Evolutionary conservation across 1,284 basidiomycete genomes (phyloP).

Genomic region (Cryptococcus deneoformans): DNA sequence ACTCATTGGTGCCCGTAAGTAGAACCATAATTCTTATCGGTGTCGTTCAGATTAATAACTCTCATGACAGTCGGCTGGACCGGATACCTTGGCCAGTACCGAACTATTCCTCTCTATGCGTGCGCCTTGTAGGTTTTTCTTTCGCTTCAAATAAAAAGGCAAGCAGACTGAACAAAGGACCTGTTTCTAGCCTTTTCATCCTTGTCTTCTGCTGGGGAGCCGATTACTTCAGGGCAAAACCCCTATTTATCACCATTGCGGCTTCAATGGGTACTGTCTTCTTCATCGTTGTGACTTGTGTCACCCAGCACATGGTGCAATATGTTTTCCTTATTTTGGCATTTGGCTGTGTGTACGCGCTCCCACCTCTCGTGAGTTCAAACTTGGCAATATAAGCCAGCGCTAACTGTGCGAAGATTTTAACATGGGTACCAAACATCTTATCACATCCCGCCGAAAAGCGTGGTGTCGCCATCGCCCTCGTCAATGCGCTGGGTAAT

Average conservation of each 20-base stretch:
- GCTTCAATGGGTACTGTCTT: conserved; percentile 37
- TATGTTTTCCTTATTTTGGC: conserved; percentile 54
- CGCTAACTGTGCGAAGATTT: conserved; percentile 7
- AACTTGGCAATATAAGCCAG: background rate
- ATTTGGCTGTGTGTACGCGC: conserved; percentile 52
- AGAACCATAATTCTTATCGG: background rate
- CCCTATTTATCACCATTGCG: conserved; percentile 44
- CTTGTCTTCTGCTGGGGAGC: conserved; percentile 49
- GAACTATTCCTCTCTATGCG: conserved; percentile 54
- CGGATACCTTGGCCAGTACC: conserved; percentile 50
- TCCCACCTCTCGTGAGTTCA: conserved; percentile 45
- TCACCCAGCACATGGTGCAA: conserved; percentile 46
- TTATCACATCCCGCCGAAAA: conserved; percentile 48
- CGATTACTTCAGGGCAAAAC: conserved; percentile 50
- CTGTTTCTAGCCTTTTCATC: conserved; percentile 33
- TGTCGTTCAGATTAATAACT: background rate
- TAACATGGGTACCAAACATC: conserved; percentile 50
- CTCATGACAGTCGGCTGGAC: conserved; percentile 40
- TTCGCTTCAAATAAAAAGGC: too few species aligned
- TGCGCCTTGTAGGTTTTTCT: conserved; percentile 24
- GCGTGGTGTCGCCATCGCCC: conserved; percentile 48
- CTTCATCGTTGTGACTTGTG: conserved; percentile 50
- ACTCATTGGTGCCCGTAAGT: conserved; percentile 36
- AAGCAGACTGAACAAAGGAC: background rate
- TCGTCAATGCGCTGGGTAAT: conserved; percentile 48